Conservation (phyloP, 495 filamentous ascomycete genomes). For the Astrothelium macrocarpum region DNA sequence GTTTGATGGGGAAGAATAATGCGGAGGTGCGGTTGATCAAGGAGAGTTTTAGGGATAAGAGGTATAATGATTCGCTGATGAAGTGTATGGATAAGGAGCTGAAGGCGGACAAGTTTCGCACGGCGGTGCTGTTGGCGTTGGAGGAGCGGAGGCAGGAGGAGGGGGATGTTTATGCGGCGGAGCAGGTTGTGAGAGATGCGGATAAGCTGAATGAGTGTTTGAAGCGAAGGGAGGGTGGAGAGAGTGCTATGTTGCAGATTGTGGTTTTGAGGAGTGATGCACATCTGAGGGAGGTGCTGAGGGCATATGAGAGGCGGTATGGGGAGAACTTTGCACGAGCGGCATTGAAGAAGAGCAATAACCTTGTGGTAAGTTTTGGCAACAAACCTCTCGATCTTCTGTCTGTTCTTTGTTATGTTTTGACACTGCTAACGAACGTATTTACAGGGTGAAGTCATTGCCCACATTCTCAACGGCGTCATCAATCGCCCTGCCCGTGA, state of each 20-base stretch:
- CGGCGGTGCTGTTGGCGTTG: slow-evolving; percentile 74
- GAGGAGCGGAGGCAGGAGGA: slow-evolving; percentile 80
- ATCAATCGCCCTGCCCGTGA: slow-evolving; percentile 94
- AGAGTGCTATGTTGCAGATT: slow-evolving; percentile 82
- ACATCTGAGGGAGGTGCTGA: slow-evolving; percentile 72
- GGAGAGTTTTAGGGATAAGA: slow-evolving; percentile 82
- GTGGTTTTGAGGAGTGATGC: slow-evolving; percentile 67
- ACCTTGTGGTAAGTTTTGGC: slow-evolving; percentile 67
- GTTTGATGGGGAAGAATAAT: slow-evolving; percentile 80
- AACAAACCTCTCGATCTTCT: slow-evolving; percentile 3
- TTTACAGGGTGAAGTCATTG: slow-evolving; percentile 77
- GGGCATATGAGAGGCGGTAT: slow-evolving; percentile 59
- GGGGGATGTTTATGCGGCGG: slow-evolving; percentile 46
- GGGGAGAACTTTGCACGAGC: slow-evolving; percentile 73
- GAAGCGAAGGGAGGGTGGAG: slow-evolving; percentile 66
- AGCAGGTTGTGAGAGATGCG: slow-evolving; percentile 52
- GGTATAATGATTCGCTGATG: slow-evolving; percentile 73
- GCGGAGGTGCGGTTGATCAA: slow-evolving; percentile 85
- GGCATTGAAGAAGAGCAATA: slow-evolving; percentile 78
- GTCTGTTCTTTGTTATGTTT: slow-evolving; percentile 2
- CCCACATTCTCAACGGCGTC: slow-evolving; percentile 92
- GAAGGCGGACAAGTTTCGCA: slow-evolving; percentile 85
- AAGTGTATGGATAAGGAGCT: slow-evolving; percentile 86
- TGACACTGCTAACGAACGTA: slow-evolving; percentile 7
- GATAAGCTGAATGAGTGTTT: slow-evolving; percentile 60